Base-by-base conservation (phyloP, 208 protist genomes). In the Acanthamoeba castellanii region DNA sequence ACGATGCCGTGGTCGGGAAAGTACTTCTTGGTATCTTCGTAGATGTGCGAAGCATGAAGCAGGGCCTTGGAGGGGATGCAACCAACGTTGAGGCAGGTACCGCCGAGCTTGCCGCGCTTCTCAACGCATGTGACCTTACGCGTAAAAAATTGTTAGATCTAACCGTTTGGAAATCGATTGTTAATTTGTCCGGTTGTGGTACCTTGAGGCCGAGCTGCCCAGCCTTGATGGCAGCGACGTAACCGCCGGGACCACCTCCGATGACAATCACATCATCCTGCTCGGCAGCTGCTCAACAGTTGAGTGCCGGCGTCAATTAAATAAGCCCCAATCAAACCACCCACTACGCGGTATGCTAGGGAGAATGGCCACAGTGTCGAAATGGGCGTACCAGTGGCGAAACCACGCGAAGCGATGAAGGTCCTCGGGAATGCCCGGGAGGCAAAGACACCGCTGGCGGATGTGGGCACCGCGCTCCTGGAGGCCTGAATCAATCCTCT, bases 31-130 rank as follows among this genome's bases (percentile, higher is more conserved):
- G 99, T 98, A 84, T 99, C 97, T 93, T 99, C 98, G 96, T 99
- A 99, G 72, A 99, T 72, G 96, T 99, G 99, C 45, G 99, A 99
- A 50, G 99, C 98, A 96, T 99, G 98, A 0, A 99, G 98, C 9
- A 99, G 98, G 57, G 99, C 98, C 98, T 99, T 99, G 85, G 99
- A 99, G 22, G 99, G 99, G 95, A 99, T 99, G 98, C 99, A 99
- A 52, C 99, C 99, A 52, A 99, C 99, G 96, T 99, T 99, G n/a
- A 99, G 98, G 98, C 99, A 98, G 47, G 96, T 98, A 30, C 96
- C 97, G 50, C 99, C 99, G 32, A 99, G 98, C 59, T 98, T 92
- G 50, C 99, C 99, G 93, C 99, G 98, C 97, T 99, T 99, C 96
- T 99, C 99, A 47, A 99, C 96, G 96, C 99, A 99, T 18, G 99